These are phyloP conservation scores for Pyrenophora graminea DNA, from an alignment of 2,329 filamentous ascomycete genomes.

Conservation along the genomic window DNA sequence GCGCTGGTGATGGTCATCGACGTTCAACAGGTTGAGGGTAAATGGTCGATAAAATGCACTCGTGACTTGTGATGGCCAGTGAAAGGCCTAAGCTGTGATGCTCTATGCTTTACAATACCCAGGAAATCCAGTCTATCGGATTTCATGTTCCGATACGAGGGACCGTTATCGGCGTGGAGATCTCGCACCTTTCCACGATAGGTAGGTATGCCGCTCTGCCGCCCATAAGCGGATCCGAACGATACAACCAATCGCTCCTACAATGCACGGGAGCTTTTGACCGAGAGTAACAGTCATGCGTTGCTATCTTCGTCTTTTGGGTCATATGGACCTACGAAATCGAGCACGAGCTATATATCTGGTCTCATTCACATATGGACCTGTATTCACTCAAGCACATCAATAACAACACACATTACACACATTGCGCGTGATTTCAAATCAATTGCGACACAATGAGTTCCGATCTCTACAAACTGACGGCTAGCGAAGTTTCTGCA, in stretches of 20 bases:
- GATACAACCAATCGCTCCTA: not conserved
- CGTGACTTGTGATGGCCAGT: too few species aligned
- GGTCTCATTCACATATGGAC: too few species aligned
- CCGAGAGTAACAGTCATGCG: not conserved
- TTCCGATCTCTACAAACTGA: slow-evolving; percentile 24
- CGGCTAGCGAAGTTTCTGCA: slow-evolving; percentile 28
- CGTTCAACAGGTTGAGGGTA: too few species aligned
- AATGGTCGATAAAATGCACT: too few species aligned
- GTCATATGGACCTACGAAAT: too few species aligned
- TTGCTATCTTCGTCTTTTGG: not conserved
- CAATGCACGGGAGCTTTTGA: not conserved
- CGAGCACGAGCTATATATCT: too few species aligned
- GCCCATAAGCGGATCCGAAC: not conserved
- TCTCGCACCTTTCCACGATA: not conserved
- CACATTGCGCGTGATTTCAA: too few species aligned
- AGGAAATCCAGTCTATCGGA: not conserved
- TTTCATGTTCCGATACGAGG: slow-evolving; percentile 4
- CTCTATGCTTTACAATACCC: too few species aligned
- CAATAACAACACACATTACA: too few species aligned
- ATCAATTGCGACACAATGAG: not conserved
- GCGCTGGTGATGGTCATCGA: too few species aligned
- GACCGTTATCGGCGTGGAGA: slow-evolving; percentile 6
- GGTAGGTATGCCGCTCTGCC: slow-evolving; percentile 1
- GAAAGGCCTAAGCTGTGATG: too few species aligned
- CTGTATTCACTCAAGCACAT: too few species aligned